Base-by-base conservation (phyloP, 208 protist genomes). In the Angomonas ambiguus region DNA sequence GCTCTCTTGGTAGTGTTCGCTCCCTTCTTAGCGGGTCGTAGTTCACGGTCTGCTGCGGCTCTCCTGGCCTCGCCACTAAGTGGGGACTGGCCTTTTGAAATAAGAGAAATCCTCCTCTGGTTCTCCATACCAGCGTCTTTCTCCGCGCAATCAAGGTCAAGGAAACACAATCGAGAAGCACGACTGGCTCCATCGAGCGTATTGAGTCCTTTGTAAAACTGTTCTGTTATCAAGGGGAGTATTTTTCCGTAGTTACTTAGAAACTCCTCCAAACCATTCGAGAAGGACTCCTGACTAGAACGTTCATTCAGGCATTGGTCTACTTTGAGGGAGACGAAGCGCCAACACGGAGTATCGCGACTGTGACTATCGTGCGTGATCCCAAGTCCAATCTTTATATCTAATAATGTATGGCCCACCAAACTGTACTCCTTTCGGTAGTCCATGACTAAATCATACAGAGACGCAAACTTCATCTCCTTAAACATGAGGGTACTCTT, bases 401-500 rank as follows among this genome's bases (percentile, higher is more conserved):
- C 85, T 2, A 87, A 53, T n/a, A 97, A 65, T 51, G 83, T 51
- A 75, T 97, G 92, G 1, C 86, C 87, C 42, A 93, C 73, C 22
- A 45, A 64, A 63, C 79, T 74, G 74, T 97, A 97, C 56, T 77
- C 74, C n/a, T 24, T 66, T 60, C 81, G 79, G 76, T 95, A 97
- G 61, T 95, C 84, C 79, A 93, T 85, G n/a, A 97, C 75, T 2
- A 97, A 27, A 35, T 88, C 85, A 60, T 79, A 90, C 27, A 97
- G 71, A 22, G 80, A 84, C 45, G 10, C 56, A 71, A 79, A 90
- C 20, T 62, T 63, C 57, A 94, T 61, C 1, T 79, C 83, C 58
- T 95, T 97, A 76, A 92, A 82, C 92, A 97, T 97, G 58, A 97
- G 83, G 0, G 80, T 90, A 8, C 64, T 38, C 65, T 94, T 97